Base-by-base conservation (phyloP, 2,329 filamentous ascomycete genomes). In the Aphanoascus verrucosus region DNA sequence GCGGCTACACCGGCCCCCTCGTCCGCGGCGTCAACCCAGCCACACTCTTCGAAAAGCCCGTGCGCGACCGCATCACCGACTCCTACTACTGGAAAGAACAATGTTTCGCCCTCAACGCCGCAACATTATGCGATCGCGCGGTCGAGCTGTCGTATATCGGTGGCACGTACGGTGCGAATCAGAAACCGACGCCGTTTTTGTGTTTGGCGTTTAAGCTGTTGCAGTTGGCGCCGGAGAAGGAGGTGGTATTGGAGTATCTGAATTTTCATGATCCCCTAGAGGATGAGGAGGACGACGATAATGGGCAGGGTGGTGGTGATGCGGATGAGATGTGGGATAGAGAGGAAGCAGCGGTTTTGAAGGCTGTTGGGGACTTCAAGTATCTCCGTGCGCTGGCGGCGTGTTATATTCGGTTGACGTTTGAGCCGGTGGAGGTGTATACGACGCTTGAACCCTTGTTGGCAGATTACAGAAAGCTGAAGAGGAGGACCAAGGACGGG, bases 31-130 rank as follows among this genome's bases (percentile, higher is more conserved):
- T 94, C 64, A 96, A 96, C 72, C 91, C 91, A 0, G 87, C 89
- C n/a, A 90, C 86, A 3, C 86, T 97, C 56, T 86, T 97, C 78
- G 91, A 97, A 70, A 95, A 94, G 69, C 86, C 89, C 40, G 88
- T 96, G 60, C 86, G 87, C 65, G 93, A 98, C 72, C 89, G 93
- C 66, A 96, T 98, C 69, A 83, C 90, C 61, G 89, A 95, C 65
- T 88, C 83, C 51, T 94, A 95, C 73, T 98, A 95, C 75, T 98
- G 89, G 86, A 96, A 96, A 71, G 93, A 97, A 72, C 90, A 96
- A 73, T 96, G 93, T 69, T 98, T 97, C 71, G 93, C 86, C 41
- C 78, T 98, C 59, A 98, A 97, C 73, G 79, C 80, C 2, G 82
- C 82, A 1, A 84, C 81, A 0, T 69, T 98, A 5, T 85, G 95